Evolutionary conservation across 208 protist genomes (phyloP), one percentile per base, ranked within the genome.

Genomic region (Endotrypanum monterogeii): DNA sequence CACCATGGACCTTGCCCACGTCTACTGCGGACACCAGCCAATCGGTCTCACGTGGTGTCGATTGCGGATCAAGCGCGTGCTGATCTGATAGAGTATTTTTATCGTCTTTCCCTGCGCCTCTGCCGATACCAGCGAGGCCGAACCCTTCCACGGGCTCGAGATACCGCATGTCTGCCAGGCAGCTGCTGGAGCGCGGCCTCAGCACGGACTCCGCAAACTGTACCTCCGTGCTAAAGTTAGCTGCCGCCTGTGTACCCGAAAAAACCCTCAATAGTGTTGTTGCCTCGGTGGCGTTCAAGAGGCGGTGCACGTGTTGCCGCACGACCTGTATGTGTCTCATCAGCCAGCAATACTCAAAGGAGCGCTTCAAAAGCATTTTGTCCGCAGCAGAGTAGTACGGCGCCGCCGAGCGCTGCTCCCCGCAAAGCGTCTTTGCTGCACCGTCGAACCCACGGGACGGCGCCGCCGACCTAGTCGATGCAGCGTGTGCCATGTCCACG

Each of bases 161-260:
- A 56, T 80, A 80, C n/a, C 76, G 76, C 76, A 80, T 80, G 60
- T 80, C 76, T 5, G 54, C 54, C 55, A 80, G 30, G 55, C 69
- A 74, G 28, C 8, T 52, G 18, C 76, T 80, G 23, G 65, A 39
- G n/a, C 54, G 54, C 7, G 67, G 52, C 67, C 35, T 37, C 6
- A 73, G 25, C 20, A 18, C 44, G 3, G n/a, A 32, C 16, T 28
- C 7, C 18, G n/a, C n/a, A 20, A 48, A 32, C 65, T 48, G 35
- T 39, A 32, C 51, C 66, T n/a, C 46, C 39, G 32, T 41, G 16
- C 0, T 32, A 32, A 30, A 48, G 23, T 51, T n/a, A 7, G 62
- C 62, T n/a, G 37, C 12, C 62, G 8, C 11, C 62, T 68, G 14
- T 41, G 23, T 16, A 3, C 51, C 25, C 18, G 61, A 3, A 6